A percentile compares a stretch with the other conserved stretches of the same genome.
Conservation (phyloP, 2,329 filamentous ascomycete genomes). For the Ophiostoma quercus region DNA sequence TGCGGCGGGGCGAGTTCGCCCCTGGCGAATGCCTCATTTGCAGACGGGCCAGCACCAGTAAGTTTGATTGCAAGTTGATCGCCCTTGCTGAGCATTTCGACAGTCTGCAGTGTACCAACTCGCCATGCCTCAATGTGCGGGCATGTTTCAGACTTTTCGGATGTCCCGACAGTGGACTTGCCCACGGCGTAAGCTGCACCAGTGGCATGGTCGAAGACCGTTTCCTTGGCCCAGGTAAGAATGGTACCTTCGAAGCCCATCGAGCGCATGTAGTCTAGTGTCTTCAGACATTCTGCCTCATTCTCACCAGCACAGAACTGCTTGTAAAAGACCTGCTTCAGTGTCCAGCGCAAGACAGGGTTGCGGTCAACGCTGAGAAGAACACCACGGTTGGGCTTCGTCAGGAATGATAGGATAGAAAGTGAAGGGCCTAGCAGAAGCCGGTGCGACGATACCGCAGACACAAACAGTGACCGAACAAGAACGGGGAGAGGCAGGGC, state of each 20-base stretch:
- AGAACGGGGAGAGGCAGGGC: conserved; percentile 8
- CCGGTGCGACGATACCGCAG: conserved; percentile 1
- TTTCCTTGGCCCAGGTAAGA: conserved; percentile 14
- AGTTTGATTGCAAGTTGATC: conserved; percentile 13
- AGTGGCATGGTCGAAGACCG: not conserved
- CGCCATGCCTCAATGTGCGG: conserved; percentile 13
- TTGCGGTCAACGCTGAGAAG: conserved; percentile 12
- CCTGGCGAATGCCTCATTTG: not conserved
- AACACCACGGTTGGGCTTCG: not conserved
- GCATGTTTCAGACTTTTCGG: not conserved
- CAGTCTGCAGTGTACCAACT: not conserved
- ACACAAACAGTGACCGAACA: conserved; percentile 6
- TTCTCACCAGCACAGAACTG: conserved; percentile 16
- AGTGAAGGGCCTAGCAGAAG: not conserved
- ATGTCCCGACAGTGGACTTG: not conserved
- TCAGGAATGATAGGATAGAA: not conserved
- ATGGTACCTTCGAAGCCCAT: conserved; percentile 12
- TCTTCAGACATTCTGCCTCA: not conserved
- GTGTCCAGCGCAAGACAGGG: not conserved
- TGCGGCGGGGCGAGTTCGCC: conserved; percentile 9
- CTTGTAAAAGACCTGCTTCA: conserved; percentile 11
- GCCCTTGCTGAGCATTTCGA: conserved; percentile 8
- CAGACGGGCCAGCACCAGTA: conserved; percentile 1
- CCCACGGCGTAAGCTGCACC: not conserved
- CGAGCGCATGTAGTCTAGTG: not conserved